Evolutionary conservation across 352 stramenopile genomes (phyloP).

Genomic region (Phytophthora meadii): DNA sequence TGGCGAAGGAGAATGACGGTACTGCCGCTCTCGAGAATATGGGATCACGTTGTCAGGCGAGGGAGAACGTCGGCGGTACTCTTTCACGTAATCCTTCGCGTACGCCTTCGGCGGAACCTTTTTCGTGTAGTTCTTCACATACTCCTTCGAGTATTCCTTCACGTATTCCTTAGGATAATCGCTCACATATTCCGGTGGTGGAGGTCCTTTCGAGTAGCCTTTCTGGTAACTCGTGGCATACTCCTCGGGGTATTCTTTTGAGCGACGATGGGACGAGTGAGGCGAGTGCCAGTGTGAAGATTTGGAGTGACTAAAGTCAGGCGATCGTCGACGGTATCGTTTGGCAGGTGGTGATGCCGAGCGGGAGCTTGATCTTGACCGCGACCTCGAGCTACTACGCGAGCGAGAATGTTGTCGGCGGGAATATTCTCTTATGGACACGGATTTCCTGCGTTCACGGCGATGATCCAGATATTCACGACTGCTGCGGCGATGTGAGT

Average conservation of each 20-base stretch:
- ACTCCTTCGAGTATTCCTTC: slow-evolving; percentile 15
- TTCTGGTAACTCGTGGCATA: slow-evolving; percentile 17
- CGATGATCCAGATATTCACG: slow-evolving; percentile 27
- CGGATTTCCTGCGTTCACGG: slow-evolving; percentile 24
- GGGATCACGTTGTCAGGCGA: slow-evolving; percentile 31
- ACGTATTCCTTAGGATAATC: slow-evolving; percentile 20
- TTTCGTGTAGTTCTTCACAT: slow-evolving; percentile 28
- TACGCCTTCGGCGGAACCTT: slow-evolving; percentile 18
- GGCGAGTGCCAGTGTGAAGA: slow-evolving; percentile 32
- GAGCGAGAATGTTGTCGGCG: slow-evolving; percentile 39
- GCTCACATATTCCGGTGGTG: slow-evolving; percentile 13
- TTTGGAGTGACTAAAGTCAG: slow-evolving; percentile 24
- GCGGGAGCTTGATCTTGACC: slow-evolving; percentile 45
- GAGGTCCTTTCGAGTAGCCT: slow-evolving; percentile 16
- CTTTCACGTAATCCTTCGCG: slow-evolving; percentile 25
- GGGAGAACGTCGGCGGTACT: slow-evolving; percentile 22
- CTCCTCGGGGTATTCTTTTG: slow-evolving; percentile 23
- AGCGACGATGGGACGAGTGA: slow-evolving; percentile 31
- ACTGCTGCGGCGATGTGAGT: slow-evolving; percentile 30
- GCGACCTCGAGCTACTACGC: slow-evolving; percentile 45
- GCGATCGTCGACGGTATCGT: slow-evolving; percentile 36
- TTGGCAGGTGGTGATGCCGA: slow-evolving; percentile 39
- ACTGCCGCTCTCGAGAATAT: slow-evolving; percentile 24
- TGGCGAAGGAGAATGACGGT: slow-evolving; percentile 26
- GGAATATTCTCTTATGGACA: slow-evolving; percentile 25